phyloP scores from a whole-genome alignment of 352 stramenopile genomes.

The Plasmopara viticola region DNA sequence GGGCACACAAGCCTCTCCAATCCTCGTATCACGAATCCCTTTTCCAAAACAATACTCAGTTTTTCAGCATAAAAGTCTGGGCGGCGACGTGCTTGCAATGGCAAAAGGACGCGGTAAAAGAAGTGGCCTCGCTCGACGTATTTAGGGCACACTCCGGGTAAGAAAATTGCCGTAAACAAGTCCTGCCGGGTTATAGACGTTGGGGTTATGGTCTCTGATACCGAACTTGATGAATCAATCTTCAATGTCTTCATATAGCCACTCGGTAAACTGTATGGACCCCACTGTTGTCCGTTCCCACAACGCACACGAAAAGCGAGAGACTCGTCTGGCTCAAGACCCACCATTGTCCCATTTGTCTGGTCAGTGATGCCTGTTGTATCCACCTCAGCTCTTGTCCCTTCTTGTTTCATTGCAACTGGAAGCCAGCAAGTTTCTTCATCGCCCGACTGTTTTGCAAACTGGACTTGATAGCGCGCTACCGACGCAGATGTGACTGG shows the following conservation, averaged over 20 bases:
- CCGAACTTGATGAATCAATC: slow-evolving; percentile 3
- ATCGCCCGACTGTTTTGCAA: slow-evolving; percentile 52
- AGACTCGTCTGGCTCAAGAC: slow-evolving; percentile 43
- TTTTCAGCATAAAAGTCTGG: slow-evolving; percentile 50
- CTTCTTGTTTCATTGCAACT: slow-evolving; percentile 48
- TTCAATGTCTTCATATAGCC: slow-evolving; percentile 48
- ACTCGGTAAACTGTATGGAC: slow-evolving; percentile 61
- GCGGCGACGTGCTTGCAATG: slow-evolving; percentile 36
- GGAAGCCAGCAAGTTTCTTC: slow-evolving; percentile 51
- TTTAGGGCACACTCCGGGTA: slow-evolving; percentile 56
- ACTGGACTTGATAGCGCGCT: slow-evolving; percentile 57
- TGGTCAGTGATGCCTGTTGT: slow-evolving; percentile 37
- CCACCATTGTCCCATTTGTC: slow-evolving; percentile 61
- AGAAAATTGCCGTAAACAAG: slow-evolving; percentile 26
- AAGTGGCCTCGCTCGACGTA: slow-evolving; percentile 54
- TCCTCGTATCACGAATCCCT: slow-evolving; percentile 45
- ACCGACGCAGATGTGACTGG: slow-evolving; percentile 12
- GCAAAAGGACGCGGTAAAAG: slow-evolving; percentile 54
- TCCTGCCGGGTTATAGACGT: slow-evolving; percentile 3
- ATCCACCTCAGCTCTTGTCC: slow-evolving; percentile 30
- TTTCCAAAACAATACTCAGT: slow-evolving; percentile 46
- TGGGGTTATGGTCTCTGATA: slow-evolving; percentile 11
- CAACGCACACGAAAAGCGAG: slow-evolving; percentile 65
- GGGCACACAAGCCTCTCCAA: slow-evolving; percentile 47
- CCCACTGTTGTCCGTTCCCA: slow-evolving; percentile 48